Base-by-base conservation (phyloP, 345 rosid genomes). In the Trapa bicornis region DNA sequence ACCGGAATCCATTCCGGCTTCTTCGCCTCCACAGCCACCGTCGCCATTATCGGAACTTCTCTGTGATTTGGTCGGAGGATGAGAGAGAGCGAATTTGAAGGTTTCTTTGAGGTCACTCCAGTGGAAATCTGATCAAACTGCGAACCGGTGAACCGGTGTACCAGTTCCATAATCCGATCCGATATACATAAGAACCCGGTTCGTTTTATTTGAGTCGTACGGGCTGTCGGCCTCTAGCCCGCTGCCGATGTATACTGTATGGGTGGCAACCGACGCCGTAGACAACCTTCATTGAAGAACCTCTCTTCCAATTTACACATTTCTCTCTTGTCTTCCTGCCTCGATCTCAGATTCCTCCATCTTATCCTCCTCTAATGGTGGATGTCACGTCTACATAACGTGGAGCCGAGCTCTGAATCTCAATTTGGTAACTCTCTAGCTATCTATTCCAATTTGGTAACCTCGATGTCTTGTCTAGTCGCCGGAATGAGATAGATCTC, bases 21-120 rank as follows among this genome's bases (percentile, higher is more conserved):
- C 72, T 69, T 75, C 67, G 71, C 13, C 9, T 80, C 89, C 60
- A 79, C 64, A 38, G 77, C 80, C 47, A 76, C 78, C 50, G 81
- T 60, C 2, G 83, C 86, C 89, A 82, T 82, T 65, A 57, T 12
- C 0, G n/a, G 10, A 7, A 42, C 6, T 56, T 64, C 47, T 57
- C 70, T 0, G 15, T 6, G 67, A 37, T 63, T 29, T 37, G 66
- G 57, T 66, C 5, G 69, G n/a, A 16, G 61, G 47, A 38, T 9
- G 48, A 42, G 50, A 53, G 39, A 50, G 62, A 38, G 32, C 3
- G 48, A 17, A 35, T 32, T 12, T 38, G 13, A 9, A 45, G 61
- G 64, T 70, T 70, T 70, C 73, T 65, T 70, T 70, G 68, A 37
- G 68, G n/a, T 42, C 29, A 70, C 73, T 70, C 73, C 56, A 70